Evolutionary conservation across 306 rosid genomes (phyloP), one percentile per base, ranked within the genome.

Genomic region (Rosa chinensis): DNA sequence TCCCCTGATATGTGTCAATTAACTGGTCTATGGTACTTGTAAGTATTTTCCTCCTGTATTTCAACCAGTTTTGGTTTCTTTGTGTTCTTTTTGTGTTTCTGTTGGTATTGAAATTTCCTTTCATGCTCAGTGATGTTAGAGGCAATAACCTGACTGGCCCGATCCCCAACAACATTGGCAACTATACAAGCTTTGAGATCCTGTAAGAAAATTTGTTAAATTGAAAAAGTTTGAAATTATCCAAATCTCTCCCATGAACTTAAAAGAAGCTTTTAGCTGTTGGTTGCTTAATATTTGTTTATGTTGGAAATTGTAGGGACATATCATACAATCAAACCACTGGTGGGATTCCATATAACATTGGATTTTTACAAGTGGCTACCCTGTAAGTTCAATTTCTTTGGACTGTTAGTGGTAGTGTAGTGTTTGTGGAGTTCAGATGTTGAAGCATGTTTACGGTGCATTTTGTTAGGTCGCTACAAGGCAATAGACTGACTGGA

Each of bases 321-420:
- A 83, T 94, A 70, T 94, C 97, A 2, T 94, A 92, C 80, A 94
- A 94, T 81, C 90, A 84, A 77, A 88, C 91, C 71, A 78, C 89
- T 1, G 99, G 97, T 17, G 92, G 84, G 86, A 92, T 94, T 79
- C 99, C 98, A 0, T 94, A 84, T 63, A 92, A 92, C 74, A 89
- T 94, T 86, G 99, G 99, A 12, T 94, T 92, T 79, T 86, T 94
- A 42, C 99, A 94, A 89, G 99, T 94, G 18, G 99, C 99, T 62
- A 94, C 99, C 18, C 70, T 94, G 99, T 94, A 82, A 86, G 99
- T 78, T 69, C 32, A 37, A 32, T 53, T 21, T 23, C 61, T 66
- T 4, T 25, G 7, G 12, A 25, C 3, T 14, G 3, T 28, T 17
- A 8, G 10, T 25, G 5, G n/a, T 12, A 2, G 10, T 59, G 23